Base-by-base conservation (phyloP, 2,329 filamentous ascomycete species). In the Knufia fluminis region DNA sequence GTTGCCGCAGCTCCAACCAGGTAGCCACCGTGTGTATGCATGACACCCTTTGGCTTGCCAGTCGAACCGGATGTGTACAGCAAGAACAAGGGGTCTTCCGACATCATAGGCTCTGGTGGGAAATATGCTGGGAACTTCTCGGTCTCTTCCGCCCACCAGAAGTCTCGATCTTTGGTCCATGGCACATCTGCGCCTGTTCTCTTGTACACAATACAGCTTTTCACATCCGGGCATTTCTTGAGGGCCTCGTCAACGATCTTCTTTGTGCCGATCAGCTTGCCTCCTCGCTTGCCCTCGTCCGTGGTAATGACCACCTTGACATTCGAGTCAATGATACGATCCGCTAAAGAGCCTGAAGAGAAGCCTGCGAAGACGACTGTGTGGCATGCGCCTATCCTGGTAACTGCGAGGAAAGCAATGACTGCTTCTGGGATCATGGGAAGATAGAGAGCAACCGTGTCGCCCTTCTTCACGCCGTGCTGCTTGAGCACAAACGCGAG, bases 341-440 rank as follows among this genome's bases (percentile, higher is more conserved):
- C 92, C 57, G 91, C 85, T 43, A 98, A 80, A 3, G 92, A 97
- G 68, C 96, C 91, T 51, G 91, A 86, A 24, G 90, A 96, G 77
- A 98, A 98, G 52, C 92, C 92, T 49, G 92, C 92, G 64, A 98
- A 98, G 57, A 98, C 85, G 49, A 98, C 91, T 0, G 92, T 97
- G 78, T 98, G 92, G 3, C 98, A 79, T 35, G 92, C 92, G 54
- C 92, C 92, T 60, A 98, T 94, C 64, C 92, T 87, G 32, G 83
- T 74, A 68, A 90, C 94, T 53, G 92, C 92, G 50, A 98, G 76
- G 68, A 98, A 86, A 48, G 92, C 85, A 62, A 98, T 76, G 51
- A 98, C 62, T 4, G 92, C 92, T 70, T 98, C 91, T 49, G 92
- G 92, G 68, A 98, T 95, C 92, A 98, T 98, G 67, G 92, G 92